Percentiles rank a stretch among this genome's conserved stretches.
phyloP scores from a whole-genome alignment of 805 yeast genomes.

The Nakazawaea wickerhamii region DNA sequence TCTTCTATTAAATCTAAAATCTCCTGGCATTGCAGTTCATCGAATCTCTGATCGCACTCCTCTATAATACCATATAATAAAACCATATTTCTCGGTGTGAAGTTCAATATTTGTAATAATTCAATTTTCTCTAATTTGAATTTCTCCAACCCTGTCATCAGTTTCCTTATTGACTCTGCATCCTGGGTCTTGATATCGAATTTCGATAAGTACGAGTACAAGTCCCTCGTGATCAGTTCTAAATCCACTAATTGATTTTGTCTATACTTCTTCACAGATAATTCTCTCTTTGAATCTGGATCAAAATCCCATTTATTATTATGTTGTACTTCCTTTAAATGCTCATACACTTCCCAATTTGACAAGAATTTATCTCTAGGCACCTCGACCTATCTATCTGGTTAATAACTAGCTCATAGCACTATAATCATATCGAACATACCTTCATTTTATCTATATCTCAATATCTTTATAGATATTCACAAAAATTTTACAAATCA shows the following conservation, averaged over 20 bases:
- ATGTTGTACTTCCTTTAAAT: slow-evolving; percentile 42
- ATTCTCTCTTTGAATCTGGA: slow-evolving; percentile 19
- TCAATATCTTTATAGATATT: background rate
- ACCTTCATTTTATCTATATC: slow-evolving; percentile 7
- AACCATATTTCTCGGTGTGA: slow-evolving; percentile 76
- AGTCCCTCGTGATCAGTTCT: slow-evolving; percentile 45
- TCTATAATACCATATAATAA: slow-evolving; percentile 76
- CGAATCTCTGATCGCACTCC: slow-evolving; percentile 85
- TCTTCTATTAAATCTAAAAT: slow-evolving; percentile 53
- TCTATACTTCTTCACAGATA: slow-evolving; percentile 25
- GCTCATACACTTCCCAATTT: slow-evolving; percentile 59
- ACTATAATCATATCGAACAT: background rate
- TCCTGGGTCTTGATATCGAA: slow-evolving; percentile 28
- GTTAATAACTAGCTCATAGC: too few species aligned
- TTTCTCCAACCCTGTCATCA: slow-evolving; percentile 41
- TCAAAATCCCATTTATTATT: slow-evolving; percentile 42
- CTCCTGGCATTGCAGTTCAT: slow-evolving; percentile 56
- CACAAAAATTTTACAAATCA: background rate
- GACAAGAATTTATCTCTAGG: slow-evolving; percentile 56
- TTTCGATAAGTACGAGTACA: slow-evolving; percentile 37
- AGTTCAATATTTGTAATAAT: slow-evolving; percentile 74
- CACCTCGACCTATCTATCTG: slow-evolving; percentile 34
- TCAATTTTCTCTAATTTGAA: slow-evolving; percentile 75
- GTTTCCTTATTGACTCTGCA: slow-evolving; percentile 25
- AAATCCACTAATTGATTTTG: slow-evolving; percentile 35